Evolutionary conservation across 2,329 filamentous ascomycete genomes (phyloP).

Genomic region (Aureobasidium sp.): DNA sequence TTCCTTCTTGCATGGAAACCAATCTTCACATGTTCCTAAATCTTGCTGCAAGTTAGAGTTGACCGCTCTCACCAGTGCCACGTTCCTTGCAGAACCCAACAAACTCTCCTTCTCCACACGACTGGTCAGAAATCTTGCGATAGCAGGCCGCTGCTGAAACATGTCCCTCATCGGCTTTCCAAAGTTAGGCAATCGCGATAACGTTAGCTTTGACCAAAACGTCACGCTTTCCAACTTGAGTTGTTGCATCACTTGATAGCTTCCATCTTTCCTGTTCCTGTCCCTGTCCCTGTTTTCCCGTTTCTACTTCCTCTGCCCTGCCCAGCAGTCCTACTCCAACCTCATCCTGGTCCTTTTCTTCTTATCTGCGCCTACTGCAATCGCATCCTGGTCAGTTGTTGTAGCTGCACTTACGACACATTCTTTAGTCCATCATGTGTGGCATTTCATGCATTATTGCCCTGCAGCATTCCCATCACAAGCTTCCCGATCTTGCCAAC

Average conservation of each 20-base stretch:
- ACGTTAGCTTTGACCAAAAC: constrained; percentile 8
- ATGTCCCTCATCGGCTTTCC: background rate
- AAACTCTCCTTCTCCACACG: background rate
- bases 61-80: background rate
- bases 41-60: background rate
- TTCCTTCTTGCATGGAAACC: constrained; percentile 1
- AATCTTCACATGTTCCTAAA: background rate
- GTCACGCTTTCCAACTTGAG: background rate
- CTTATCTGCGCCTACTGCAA: background rate
- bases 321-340: background rate
- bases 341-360: constrained; percentile 6
- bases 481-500: constrained; percentile 11
- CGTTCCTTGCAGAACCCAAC: background rate
- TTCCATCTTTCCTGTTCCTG: background rate
- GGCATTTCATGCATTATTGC: constrained; percentile 34
- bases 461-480: constrained; percentile 24
- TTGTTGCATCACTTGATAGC: background rate
- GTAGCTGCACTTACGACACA: constrained; percentile 6
- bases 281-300: background rate
- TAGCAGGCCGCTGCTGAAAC: constrained; percentile 14
- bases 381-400: constrained; percentile 11
- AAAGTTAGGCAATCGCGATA: background rate
- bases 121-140: constrained; percentile 1
- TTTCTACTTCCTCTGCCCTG: background rate
- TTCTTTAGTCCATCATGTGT: constrained; percentile 29